These are phyloP conservation scores for Colletotrichum chlorophyti DNA, from an alignment of 2,329 filamentous ascomycete species.

Conservation along the genomic window DNA sequence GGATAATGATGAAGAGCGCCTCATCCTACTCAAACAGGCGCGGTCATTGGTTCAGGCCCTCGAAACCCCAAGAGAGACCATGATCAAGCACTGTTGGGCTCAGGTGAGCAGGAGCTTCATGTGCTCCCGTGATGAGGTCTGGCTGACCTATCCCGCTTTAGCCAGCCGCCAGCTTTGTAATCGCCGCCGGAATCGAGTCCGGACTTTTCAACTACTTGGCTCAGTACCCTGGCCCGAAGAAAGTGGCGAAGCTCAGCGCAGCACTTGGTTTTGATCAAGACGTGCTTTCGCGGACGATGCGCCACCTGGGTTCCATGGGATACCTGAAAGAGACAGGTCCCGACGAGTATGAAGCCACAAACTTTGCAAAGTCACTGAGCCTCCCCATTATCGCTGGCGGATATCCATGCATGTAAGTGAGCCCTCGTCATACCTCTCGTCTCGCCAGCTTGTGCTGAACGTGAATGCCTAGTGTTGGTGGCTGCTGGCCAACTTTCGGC, in stretches of 20 bases:
- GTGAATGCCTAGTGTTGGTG: background rate
- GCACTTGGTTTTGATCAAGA: conserved; percentile 10
- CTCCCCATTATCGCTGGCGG: conserved; percentile 33
- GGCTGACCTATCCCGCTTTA: background rate
- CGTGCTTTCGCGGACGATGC: conserved; percentile 38
- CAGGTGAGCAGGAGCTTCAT: conserved; percentile 31
- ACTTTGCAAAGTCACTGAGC: conserved; percentile 37
- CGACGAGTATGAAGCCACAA: conserved; percentile 40
- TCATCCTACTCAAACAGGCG: conserved; percentile 6
- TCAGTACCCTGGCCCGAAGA: background rate
- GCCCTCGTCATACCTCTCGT: too few relatives aligned
- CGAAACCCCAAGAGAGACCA: conserved; percentile 40
- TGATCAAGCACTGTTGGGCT: conserved; percentile 39
- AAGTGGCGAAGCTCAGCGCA: background rate
- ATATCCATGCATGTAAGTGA: conserved; percentile 36
- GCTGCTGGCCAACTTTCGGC: conserved; percentile 8
- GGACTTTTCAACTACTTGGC: conserved; percentile 11
- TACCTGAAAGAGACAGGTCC: conserved; percentile 39
- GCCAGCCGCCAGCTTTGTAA: background rate
- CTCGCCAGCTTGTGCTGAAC: background rate
- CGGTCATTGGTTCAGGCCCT: conserved; percentile 8
- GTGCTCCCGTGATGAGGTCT: background rate
- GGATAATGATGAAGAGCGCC: background rate
- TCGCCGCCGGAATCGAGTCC: background rate
- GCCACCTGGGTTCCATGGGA: conserved; percentile 43